Evolutionary conservation across 257 asterid genomes (phyloP).

Genomic region (Primulina eburnea): DNA sequence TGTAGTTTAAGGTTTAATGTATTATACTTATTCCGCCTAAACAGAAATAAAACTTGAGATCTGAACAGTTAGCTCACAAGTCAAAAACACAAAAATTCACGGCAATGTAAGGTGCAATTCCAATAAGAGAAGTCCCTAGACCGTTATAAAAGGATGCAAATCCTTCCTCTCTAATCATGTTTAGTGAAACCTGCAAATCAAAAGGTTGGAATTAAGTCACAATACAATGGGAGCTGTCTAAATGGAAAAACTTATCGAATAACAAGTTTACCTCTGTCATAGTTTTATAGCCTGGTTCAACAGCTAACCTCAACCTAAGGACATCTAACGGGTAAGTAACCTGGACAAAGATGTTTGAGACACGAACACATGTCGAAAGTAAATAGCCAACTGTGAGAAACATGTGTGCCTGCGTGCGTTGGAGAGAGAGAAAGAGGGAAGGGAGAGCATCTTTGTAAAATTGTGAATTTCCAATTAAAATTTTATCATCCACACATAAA

Average conservation of each 20-base stretch:
- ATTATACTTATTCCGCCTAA: slow-evolving; percentile 6
- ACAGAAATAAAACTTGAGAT: slow-evolving; percentile 16
- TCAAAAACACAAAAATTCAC: slow-evolving; percentile 95
- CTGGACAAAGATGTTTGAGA: slow-evolving; percentile 40
- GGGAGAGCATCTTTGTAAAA: background rate
- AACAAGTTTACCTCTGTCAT: slow-evolving; percentile 70
- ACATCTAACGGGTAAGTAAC: slow-evolving; percentile 90
- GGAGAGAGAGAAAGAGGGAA: background rate
- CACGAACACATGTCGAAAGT: slow-evolving; percentile 14
- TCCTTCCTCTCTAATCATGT: slow-evolving; percentile 93
- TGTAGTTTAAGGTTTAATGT: slow-evolving; percentile 15
- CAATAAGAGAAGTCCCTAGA: slow-evolving; percentile 92
- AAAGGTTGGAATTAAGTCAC: slow-evolving; percentile 18
- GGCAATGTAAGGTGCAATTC: slow-evolving; percentile 93
- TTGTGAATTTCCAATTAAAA: background rate
- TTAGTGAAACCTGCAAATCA: slow-evolving; percentile 68
- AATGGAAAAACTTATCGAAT: background rate
- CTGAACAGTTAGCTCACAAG: slow-evolving; percentile 73
- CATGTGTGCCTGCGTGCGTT: background rate
- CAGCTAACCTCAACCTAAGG: slow-evolving; percentile 86
- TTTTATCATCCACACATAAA: background rate
- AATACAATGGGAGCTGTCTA: slow-evolving; percentile 11
- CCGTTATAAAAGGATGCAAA: slow-evolving; percentile 78
- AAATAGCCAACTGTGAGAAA: background rate
- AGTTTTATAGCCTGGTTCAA: slow-evolving; percentile 79